These are phyloP conservation scores for Coniella vitis DNA, from an alignment of 2,329 filamentous ascomycete genomes.

Conservation along the genomic window DNA sequence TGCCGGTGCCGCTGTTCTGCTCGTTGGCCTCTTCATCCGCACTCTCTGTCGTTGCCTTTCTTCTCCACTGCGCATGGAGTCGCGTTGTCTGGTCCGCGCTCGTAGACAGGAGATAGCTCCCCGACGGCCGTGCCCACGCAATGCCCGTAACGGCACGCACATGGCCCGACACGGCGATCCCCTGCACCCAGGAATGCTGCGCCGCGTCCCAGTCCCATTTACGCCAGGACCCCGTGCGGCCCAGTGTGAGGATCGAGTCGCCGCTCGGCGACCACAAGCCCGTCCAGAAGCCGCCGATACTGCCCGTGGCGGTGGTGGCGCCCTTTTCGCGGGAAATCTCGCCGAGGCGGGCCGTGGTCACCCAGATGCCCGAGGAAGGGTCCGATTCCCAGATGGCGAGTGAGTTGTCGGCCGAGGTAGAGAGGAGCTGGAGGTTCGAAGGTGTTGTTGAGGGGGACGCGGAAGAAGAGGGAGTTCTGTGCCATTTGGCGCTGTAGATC, in stretches of 20 bases:
- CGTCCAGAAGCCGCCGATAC: conserved; percentile 93
- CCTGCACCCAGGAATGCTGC: conserved; percentile 67
- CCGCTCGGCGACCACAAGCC: conserved; percentile 84
- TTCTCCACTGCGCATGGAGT: conserved; percentile 73
- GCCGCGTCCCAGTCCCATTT: conserved; percentile 63
- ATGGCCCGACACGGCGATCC: conserved; percentile 75
- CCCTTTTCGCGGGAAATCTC: conserved; percentile 94
- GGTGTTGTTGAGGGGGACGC: conserved; percentile 23
- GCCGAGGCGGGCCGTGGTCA: conserved; percentile 76
- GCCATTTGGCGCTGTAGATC: conserved; percentile 88
- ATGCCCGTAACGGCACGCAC: conserved; percentile 74
- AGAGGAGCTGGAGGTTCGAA: conserved; percentile 61
- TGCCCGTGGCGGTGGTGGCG: conserved; percentile 91
- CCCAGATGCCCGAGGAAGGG: conserved; percentile 77
- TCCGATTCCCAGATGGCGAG: conserved; percentile 90
- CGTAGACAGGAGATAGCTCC: conserved; percentile 81
- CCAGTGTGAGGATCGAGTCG: conserved; percentile 68
- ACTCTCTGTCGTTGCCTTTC: conserved; percentile 26
- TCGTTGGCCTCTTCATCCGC: conserved; percentile 8
- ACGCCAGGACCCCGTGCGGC: conserved; percentile 89
- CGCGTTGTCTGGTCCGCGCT: conserved; percentile 89
- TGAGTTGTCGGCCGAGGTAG: conserved; percentile 92
- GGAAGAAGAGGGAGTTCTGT: conserved; percentile 32
- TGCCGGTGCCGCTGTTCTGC: conserved; percentile 30
- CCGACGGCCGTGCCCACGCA: conserved; percentile 70